These are phyloP conservation scores for Boletus barrowsii DNA, from an alignment of 768 basidiomycete genomes.

Conservation along the genomic window DNA sequence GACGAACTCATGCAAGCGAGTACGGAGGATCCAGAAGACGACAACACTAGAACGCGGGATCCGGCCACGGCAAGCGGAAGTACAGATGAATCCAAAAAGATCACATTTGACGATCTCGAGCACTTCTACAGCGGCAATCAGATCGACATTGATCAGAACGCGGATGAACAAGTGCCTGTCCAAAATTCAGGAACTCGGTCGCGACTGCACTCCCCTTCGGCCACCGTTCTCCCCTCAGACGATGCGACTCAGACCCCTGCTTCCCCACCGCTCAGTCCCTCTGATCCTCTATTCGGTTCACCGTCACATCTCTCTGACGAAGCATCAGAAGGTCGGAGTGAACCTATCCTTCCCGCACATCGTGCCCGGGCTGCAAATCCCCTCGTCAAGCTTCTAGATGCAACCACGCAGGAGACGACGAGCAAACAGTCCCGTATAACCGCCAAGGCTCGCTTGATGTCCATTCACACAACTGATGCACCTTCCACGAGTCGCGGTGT, in stretches of 20 bases:
- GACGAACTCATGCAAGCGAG: slow-evolving; percentile 29
- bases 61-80: slow-evolving; percentile 1
- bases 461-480: slow-evolving; percentile 8
- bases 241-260: not conserved
- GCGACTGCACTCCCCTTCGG: not conserved
- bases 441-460: slow-evolving; percentile 47
- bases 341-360: slow-evolving; percentile 34
- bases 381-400: slow-evolving; percentile 49
- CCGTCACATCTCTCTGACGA: slow-evolving; percentile 10
- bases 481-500: slow-evolving; percentile 9
- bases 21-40: slow-evolving; percentile 19
- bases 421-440: slow-evolving; percentile 41
- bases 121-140: slow-evolving; percentile 29
- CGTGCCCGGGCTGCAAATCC: slow-evolving; percentile 51
- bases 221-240: not conserved
- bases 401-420: slow-evolving; percentile 22
- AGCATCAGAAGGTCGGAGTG: slow-evolving; percentile 4
- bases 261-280: slow-evolving; percentile 12
- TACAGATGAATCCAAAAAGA: slow-evolving; percentile 2
- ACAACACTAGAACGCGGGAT: not conserved
- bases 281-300: slow-evolving; percentile 32
- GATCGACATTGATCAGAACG: slow-evolving; percentile 30
- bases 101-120: slow-evolving; percentile 29
- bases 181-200: slow-evolving; percentile 2
- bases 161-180: slow-evolving; percentile 11